These are phyloP conservation scores for Clarireedia monteithiana DNA, from an alignment of 2,329 filamentous ascomycete species.

Conservation along the genomic window DNA sequence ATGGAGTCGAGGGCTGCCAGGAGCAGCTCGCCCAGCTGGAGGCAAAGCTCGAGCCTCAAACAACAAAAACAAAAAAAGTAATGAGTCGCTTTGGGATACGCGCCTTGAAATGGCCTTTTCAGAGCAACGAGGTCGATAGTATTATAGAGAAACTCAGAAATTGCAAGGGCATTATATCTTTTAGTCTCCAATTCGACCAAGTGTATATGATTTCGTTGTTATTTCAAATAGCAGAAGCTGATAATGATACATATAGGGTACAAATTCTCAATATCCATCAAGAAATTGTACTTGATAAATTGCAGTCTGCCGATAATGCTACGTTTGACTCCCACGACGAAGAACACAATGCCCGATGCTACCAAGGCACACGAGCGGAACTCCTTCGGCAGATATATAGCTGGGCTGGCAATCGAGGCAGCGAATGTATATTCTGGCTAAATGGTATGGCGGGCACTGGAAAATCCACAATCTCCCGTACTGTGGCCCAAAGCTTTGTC, in stretches of 20 bases:
- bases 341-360: too few species aligned
- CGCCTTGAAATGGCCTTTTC: slow-evolving; percentile 27
- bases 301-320: too few species aligned
- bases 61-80: slow-evolving; percentile 17
- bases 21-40: slow-evolving; percentile 22
- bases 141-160: slow-evolving; percentile 26
- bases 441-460: slow-evolving; percentile 32
- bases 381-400: too few species aligned
- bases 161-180: slow-evolving; percentile 24
- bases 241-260: too few species aligned
- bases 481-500: slow-evolving; percentile 22
- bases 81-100: slow-evolving; percentile 27
- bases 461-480: slow-evolving; percentile 32
- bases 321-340: too few species aligned
- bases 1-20: slow-evolving; percentile 17
- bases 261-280: too few species aligned
- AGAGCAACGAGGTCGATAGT: slow-evolving; percentile 28
- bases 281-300: too few species aligned
- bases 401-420: too few species aligned
- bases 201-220: slow-evolving; percentile 22
- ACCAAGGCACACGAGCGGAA: too few species aligned
- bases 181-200: slow-evolving; percentile 31
- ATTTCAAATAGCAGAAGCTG: slow-evolving; percentile 10
- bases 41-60: slow-evolving; percentile 20
- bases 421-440: slow-evolving; percentile 28